Evolutionary conservation across 2,329 filamentous ascomycete genomes (phyloP).

Genomic region (Coniochaeta sp.): DNA sequence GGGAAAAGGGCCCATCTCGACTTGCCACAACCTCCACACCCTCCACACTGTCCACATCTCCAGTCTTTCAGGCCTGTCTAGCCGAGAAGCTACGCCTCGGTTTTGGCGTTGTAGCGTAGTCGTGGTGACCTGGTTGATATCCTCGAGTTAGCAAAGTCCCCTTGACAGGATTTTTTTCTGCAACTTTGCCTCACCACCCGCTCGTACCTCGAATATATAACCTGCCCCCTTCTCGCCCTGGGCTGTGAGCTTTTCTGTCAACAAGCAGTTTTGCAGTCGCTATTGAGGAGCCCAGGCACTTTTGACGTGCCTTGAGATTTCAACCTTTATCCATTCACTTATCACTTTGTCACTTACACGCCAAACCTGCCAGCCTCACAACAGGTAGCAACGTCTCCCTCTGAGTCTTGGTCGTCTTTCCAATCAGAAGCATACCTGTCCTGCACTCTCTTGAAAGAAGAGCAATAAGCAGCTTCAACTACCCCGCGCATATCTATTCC

Average conservation of each 20-base stretch:
- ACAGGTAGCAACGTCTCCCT: neutral
- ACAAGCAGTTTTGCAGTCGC: conserved; percentile 23
- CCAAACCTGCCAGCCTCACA: neutral
- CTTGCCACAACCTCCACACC: neutral
- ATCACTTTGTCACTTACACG: neutral
- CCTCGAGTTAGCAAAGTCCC: neutral
- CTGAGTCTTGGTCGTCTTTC: neutral
- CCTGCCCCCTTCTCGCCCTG: neutral
- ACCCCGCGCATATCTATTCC: neutral
- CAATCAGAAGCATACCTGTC: neutral
- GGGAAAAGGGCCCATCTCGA: conserved; percentile 3
- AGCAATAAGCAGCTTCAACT: neutral
- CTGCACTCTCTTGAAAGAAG: neutral
- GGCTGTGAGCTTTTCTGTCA: conserved; percentile 7
- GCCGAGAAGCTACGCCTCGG: neutral
- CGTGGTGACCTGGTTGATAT: neutral
- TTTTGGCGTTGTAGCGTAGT: neutral
- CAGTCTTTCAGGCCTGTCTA: neutral
- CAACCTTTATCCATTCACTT: neutral
- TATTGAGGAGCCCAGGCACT: conserved; percentile 25
- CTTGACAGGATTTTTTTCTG: neutral
- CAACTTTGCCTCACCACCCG: neutral
- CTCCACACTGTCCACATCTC: neutral
- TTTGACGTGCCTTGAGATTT: conserved; percentile 12
- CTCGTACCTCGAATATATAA: neutral